Conservation (phyloP, 164 flowering plant genomes). For the Liquidambar formosana region DNA sequence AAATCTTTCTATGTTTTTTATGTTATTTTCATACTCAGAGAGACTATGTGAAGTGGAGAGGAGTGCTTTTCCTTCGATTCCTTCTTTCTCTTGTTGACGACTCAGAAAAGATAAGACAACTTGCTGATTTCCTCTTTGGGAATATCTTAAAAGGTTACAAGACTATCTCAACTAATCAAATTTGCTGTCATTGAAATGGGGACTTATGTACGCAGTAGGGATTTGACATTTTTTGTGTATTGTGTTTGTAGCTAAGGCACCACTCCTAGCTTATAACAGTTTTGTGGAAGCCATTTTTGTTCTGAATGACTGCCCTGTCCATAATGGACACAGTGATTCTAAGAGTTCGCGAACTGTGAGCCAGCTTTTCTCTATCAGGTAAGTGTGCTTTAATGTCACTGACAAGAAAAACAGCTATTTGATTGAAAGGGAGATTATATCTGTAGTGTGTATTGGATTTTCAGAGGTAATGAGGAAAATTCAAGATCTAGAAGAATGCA, state of each 20-base stretch:
- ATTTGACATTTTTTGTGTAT: conserved; percentile 9
- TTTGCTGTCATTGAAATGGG: background rate
- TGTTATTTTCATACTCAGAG: conserved; percentile 44
- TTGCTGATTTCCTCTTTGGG: conserved; percentile 91
- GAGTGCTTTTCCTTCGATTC: conserved; percentile 89
- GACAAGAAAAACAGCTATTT: background rate
- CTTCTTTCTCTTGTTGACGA: conserved; percentile 91
- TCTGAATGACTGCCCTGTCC: conserved; percentile 79
- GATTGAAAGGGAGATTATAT: background rate
- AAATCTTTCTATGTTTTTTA: background rate
- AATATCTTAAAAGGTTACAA: conserved; percentile 79
- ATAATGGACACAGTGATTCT: conserved; percentile 54
- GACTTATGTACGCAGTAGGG: background rate
- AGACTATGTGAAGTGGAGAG: conserved; percentile 99
- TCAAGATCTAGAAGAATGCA: conserved; percentile 90
- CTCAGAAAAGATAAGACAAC: conserved; percentile 82
- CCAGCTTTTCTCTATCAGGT: conserved; percentile 76
- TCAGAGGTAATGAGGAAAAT: conserved; percentile 78
- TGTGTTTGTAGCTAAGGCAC: conserved; percentile 79
- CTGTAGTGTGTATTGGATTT: conserved; percentile 6
- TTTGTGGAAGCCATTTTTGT: conserved; percentile 94
- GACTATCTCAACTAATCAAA: background rate
- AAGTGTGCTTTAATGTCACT: background rate
- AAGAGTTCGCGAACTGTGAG: conserved; percentile 45
- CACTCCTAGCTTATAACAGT: conserved; percentile 96